Evolutionary conservation across 129 eudicot genomes (phyloP).

Genomic region (Flaveria sonorensis): DNA sequence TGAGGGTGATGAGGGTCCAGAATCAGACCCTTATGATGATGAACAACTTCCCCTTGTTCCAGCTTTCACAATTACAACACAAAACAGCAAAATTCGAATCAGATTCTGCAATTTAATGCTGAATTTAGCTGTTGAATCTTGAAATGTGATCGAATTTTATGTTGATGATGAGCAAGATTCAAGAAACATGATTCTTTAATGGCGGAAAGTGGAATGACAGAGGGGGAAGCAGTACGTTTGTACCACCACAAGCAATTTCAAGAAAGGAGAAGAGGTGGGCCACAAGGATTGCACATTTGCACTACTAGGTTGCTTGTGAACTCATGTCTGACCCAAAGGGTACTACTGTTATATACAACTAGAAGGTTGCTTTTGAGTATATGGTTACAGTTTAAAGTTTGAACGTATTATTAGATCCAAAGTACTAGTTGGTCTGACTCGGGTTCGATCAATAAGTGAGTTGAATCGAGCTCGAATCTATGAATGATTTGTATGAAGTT

Average conservation of each 20-base stretch:
- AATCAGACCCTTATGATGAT: too few species aligned
- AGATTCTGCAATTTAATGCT: too few species aligned
- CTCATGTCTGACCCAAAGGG: slow-evolving; percentile 6
- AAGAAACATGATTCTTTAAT: too few species aligned
- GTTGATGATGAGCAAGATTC: too few species aligned
- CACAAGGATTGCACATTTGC: slow-evolving; percentile 23
- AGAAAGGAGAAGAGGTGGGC: slow-evolving; percentile 34
- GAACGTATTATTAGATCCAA: slow-evolving; percentile 9
- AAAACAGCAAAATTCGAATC: too few species aligned
- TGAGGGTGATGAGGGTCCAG: too few species aligned
- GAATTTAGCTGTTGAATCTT: too few species aligned
- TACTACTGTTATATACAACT: not conserved
- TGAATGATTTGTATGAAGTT: too few species aligned
- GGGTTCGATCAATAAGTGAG: not conserved
- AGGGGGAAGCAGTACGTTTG: too few species aligned
- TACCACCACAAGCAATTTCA: not conserved
- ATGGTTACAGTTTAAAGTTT: not conserved
- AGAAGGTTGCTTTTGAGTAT: not conserved
- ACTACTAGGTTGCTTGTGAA: slow-evolving; percentile 17
- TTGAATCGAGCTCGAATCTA: not conserved
- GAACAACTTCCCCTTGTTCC: not conserved
- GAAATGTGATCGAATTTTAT: too few species aligned
- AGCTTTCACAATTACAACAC: slow-evolving; percentile 68
- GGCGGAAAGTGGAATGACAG: too few species aligned
- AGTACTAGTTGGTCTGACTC: not conserved